Percentiles rank a stretch among this genome's conserved stretches.
Conservation (phyloP, 2,329 filamentous ascomycete genomes). For the Hypoxylon sp. region DNA sequence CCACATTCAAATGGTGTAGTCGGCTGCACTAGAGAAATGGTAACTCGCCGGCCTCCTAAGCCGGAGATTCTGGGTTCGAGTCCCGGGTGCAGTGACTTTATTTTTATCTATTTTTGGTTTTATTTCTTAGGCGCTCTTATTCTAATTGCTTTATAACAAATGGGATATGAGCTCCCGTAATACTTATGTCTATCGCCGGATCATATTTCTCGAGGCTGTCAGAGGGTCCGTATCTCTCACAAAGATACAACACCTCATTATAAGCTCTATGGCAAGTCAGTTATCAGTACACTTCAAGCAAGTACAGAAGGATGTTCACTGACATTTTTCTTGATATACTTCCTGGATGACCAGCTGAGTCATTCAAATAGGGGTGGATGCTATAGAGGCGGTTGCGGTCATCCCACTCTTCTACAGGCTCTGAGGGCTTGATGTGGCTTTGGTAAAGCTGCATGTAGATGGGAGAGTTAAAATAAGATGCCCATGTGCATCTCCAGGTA, state of each 20-base stretch:
- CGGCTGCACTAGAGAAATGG: slow-evolving; percentile 16
- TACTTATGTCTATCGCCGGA: slow-evolving; percentile 49
- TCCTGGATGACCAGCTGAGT: slow-evolving; percentile 48
- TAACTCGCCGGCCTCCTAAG: slow-evolving; percentile 9
- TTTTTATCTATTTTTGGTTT: background rate
- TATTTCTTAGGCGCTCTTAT: background rate
- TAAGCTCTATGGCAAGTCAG: slow-evolving; percentile 49
- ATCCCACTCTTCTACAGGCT: slow-evolving; percentile 44
- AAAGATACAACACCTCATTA: slow-evolving; percentile 57
- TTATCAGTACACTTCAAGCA: background rate
- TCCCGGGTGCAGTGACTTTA: slow-evolving; percentile 2
- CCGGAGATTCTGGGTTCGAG: slow-evolving; percentile 12
- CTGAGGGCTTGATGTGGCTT: slow-evolving; percentile 30
- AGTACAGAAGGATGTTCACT: slow-evolving; percentile 22
- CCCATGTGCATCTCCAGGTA: slow-evolving; percentile 1
- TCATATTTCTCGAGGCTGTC: slow-evolving; percentile 53
- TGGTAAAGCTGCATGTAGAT: slow-evolving; percentile 24
- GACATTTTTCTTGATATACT: slow-evolving; percentile 49
- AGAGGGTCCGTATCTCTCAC: slow-evolving; percentile 56
- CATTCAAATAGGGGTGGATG: slow-evolving; percentile 37
- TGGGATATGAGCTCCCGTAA: slow-evolving; percentile 20
- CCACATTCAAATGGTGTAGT: background rate
- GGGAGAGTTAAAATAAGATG: background rate
- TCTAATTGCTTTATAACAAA: slow-evolving; percentile 34
- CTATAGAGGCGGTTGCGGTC: slow-evolving; percentile 46